Conservation (phyloP, 2,329 filamentous ascomycete species). For the Talaromyces piceae region DNA sequence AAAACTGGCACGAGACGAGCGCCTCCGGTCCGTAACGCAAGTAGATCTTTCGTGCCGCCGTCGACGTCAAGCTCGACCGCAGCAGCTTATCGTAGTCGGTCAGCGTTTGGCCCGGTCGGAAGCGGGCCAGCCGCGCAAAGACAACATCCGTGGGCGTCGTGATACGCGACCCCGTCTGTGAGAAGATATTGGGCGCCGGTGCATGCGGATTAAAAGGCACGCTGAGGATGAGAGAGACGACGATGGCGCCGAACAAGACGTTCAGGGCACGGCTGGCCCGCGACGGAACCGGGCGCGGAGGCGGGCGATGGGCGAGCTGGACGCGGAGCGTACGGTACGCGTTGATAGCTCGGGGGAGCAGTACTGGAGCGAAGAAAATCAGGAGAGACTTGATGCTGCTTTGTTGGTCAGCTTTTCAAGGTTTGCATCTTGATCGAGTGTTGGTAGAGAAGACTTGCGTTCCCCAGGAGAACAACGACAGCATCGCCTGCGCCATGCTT, state of each 20-base stretch:
- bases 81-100: constrained; percentile 56
- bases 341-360: constrained; percentile 33
- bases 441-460: constrained; percentile 9
- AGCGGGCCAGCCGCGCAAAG: constrained; percentile 61
- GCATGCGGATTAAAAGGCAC: constrained; percentile 58
- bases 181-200: constrained; percentile 62
- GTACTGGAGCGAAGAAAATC: constrained; percentile 37
- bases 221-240: constrained; percentile 52
- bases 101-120: constrained; percentile 34
- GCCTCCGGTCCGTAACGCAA: constrained; percentile 71
- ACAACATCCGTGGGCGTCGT: constrained; percentile 79
- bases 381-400: constrained; percentile 36
- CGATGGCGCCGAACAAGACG: constrained; percentile 47
- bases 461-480: constrained; percentile 9
- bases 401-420: neutral
- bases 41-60: constrained; percentile 72
- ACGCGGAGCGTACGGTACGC: constrained; percentile 30
- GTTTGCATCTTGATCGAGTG: neutral
- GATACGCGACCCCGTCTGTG: constrained; percentile 67
- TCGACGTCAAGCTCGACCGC: constrained; percentile 58
- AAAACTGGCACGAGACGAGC: constrained; percentile 73
- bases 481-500: constrained; percentile 6
- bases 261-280: constrained; percentile 35
- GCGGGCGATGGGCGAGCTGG: constrained; percentile 28
- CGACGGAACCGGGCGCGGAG: constrained; percentile 29